These are phyloP conservation scores for Remersonia thermophila DNA, from an alignment of 2,329 filamentous ascomycete species.

Conservation along the genomic window DNA sequence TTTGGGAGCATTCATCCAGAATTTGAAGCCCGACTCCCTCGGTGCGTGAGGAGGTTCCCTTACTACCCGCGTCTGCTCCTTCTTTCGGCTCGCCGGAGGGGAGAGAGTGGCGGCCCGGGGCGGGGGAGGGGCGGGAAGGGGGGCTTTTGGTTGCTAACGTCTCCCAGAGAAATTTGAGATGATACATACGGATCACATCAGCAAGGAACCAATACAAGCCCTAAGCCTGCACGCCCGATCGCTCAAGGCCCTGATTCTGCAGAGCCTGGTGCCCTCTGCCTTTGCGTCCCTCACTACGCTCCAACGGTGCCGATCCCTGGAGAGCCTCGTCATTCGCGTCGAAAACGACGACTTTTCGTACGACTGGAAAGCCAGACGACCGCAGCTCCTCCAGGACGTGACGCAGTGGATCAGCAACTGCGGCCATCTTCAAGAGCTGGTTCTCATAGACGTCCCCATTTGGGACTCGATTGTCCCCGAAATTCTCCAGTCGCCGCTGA, in stretches of 20 bases:
- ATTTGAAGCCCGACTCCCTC: slow-evolving; percentile 44
- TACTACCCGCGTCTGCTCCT: too few relatives aligned
- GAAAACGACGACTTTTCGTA: slow-evolving; percentile 10
- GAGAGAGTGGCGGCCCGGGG: too few relatives aligned
- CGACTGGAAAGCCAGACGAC: slow-evolving; percentile 13
- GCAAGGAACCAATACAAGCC: neutral
- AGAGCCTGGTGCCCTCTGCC: neutral
- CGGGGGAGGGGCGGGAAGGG: too few relatives aligned
- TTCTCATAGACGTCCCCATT: slow-evolving; percentile 37
- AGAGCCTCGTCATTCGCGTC: slow-evolving; percentile 23
- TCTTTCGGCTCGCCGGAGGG: too few relatives aligned
- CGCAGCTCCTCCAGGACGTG: slow-evolving; percentile 19
- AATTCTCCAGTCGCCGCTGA: slow-evolving; percentile 27
- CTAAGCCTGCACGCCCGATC: slow-evolving; percentile 28
- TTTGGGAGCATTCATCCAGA: slow-evolving; percentile 45
- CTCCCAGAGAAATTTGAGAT: too few relatives aligned
- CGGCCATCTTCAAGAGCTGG: slow-evolving; percentile 35
- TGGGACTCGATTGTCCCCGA: slow-evolving; percentile 40
- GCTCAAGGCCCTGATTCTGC: neutral
- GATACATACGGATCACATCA: too few relatives aligned
- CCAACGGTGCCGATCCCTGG: slow-evolving; percentile 23
- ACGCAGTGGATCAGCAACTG: slow-evolving; percentile 27
- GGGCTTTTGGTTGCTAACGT: too few relatives aligned
- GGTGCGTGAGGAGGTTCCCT: slow-evolving; percentile 9
- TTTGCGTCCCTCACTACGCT: slow-evolving; percentile 19